Evolutionary conservation across 768 basidiomycete species (phyloP), one percentile per base, ranked within the genome.

Genomic region (Leccinellum rugosiceps): DNA sequence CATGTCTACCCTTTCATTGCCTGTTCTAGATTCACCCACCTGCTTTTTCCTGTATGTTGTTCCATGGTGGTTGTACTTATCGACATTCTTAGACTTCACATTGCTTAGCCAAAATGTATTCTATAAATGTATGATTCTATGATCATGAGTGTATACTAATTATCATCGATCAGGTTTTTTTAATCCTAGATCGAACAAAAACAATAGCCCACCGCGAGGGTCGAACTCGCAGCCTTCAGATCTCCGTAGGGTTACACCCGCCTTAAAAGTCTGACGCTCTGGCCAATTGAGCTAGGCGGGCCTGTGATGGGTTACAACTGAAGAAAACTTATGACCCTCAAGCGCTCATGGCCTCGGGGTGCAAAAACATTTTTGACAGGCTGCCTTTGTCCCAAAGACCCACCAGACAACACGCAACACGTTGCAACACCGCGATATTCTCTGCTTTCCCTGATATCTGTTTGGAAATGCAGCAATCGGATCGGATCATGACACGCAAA

Each of bases 171-270:
- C 15, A 10, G n/a, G 21, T 31, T 19, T 13, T 25, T 25, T 19
- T 13, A 3, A 25, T 35, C 26, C 31, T 10, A 3, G 4, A 17
- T 53, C 4, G 4, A 13, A 21, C 6, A 19, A 14, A 72, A 72
- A 56, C 9, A 47, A 19, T 83, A 86, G 85, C 84, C 85, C 85
- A 85, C 83, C 85, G 85, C 85, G 85, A 84, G 85, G 85, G 79
- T 87, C 85, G 85, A 87, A 87, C 85, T 84, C 85, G 85, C 85
- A 87, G 83, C 85, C 85, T 87, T 87, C 83, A 87, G 85, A 87
- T 86, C 52, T 57, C 65, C 3, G 49, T 50, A 50, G 58, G 68
- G 49, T 52, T 32, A 46, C 1, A 1, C 69, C 71, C 70, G 69
- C 69, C 71, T 58, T 71, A 71, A 71, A 71, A 81, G 80, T 81